Evolutionary conservation across 306 rosid genomes (phyloP).

Genomic region (Pachyrhizus erosus): DNA sequence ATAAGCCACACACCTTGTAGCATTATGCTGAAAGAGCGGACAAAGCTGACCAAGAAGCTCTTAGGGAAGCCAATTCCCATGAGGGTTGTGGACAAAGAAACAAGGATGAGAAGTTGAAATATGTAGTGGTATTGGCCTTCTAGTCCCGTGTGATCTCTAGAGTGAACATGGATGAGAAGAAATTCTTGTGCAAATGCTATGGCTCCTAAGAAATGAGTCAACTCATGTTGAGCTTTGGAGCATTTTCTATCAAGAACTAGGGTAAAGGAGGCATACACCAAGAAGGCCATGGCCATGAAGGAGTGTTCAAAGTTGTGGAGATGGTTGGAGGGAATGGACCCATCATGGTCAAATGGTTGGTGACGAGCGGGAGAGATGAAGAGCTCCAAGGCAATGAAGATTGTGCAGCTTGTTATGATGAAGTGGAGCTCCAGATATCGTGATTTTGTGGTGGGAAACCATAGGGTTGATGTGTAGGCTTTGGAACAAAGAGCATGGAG

Average conservation of each 20-base stretch:
- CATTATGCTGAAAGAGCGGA: slow-evolving; percentile 59
- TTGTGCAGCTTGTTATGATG: slow-evolving; percentile 54
- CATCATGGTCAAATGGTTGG: slow-evolving; percentile 77
- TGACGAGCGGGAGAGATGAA: slow-evolving; percentile 62
- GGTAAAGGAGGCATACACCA: slow-evolving; percentile 58
- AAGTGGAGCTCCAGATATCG: slow-evolving; percentile 65
- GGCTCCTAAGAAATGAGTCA: slow-evolving; percentile 61
- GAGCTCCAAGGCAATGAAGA: slow-evolving; percentile 78
- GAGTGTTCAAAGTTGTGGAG: slow-evolving; percentile 90
- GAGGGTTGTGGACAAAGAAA: slow-evolving; percentile 58
- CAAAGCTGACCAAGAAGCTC: slow-evolving; percentile 71
- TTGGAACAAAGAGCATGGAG: slow-evolving; percentile 55
- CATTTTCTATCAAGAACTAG: slow-evolving; percentile 53
- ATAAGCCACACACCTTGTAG: slow-evolving; percentile 87
- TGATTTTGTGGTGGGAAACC: slow-evolving; percentile 67
- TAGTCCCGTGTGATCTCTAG: slow-evolving; percentile 70
- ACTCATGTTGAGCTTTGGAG: slow-evolving; percentile 44
- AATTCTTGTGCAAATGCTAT: slow-evolving; percentile 71
- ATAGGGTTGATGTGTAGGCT: slow-evolving; percentile 52
- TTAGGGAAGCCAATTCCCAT: slow-evolving; percentile 60
- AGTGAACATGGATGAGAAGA: slow-evolving; percentile 73
- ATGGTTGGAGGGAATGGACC: slow-evolving; percentile 76
- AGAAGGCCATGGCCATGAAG: slow-evolving; percentile 60
- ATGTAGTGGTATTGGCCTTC: slow-evolving; percentile 85
- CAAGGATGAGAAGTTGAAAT: slow-evolving; percentile 54